Conservation (phyloP, 148 eudicot genomes). For the Rhododendron vialii region DNA sequence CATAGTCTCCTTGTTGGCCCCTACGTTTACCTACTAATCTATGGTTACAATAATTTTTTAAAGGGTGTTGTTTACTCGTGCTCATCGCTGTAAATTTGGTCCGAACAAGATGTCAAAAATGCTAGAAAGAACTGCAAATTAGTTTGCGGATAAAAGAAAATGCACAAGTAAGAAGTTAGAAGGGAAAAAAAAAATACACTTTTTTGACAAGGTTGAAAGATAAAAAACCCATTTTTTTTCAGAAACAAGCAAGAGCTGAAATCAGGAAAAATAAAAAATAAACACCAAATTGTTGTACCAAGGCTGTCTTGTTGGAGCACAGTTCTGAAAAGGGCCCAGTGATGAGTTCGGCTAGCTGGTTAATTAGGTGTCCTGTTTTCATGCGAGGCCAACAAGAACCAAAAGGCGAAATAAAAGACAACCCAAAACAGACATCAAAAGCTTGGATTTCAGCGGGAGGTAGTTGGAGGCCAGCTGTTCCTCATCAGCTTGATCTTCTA, state of each 20-base stretch:
- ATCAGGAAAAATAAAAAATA: no score
- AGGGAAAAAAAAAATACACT: no score
- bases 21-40: neutral
- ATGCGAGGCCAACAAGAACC: neutral
- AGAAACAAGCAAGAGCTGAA: no score
- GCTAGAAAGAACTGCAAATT: neutral
- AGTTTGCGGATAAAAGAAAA: neutral
- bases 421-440: neutral
- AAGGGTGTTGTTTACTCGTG: neutral
- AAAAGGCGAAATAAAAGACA: neutral
- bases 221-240: no score
- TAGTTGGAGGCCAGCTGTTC: slow-evolving; percentile 1
- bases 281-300: neutral
- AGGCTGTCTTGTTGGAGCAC: neutral
- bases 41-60: neutral
- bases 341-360: neutral
- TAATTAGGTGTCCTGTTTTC: neutral
- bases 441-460: neutral
- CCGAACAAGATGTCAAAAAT: neutral
- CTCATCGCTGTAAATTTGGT: neutral
- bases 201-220: no score
- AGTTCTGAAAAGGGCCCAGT: neutral
- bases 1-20: neutral
- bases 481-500: neutral
- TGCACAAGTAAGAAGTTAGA: no score